Percentiles rank a stretch among this genome's conserved stretches.
These are phyloP conservation scores for Aspergillus nidulans DNA, from an alignment of 495 filamentous ascomycete genomes.

Conservation along the genomic window DNA sequence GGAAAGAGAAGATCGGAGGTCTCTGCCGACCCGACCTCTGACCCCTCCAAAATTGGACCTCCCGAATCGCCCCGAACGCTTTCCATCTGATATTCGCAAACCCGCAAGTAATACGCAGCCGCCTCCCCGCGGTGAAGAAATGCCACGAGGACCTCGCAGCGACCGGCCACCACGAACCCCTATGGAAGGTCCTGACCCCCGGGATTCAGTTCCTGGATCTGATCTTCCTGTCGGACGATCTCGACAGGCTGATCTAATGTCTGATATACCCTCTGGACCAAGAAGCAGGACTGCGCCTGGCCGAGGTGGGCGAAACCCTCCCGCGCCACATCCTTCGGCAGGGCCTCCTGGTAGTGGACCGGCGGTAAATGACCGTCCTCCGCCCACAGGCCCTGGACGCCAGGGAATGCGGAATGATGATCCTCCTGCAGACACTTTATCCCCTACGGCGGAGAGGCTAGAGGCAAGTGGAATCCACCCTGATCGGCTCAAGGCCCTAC, in stretches of 20 bases:
- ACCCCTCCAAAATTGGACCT: constrained; percentile 32
- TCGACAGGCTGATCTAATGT: constrained; percentile 47
- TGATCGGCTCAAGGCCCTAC: constrained; percentile 40
- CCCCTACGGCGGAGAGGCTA: constrained; percentile 22
- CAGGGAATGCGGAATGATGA: constrained; percentile 30
- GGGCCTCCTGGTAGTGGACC: constrained; percentile 22
- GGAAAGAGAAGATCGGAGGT: constrained; percentile 37
- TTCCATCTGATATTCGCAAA: constrained; percentile 33
- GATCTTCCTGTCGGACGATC: constrained; percentile 56
- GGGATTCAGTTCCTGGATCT: constrained; percentile 22
- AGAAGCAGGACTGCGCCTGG: constrained; percentile 41
- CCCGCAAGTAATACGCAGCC: constrained; percentile 20
- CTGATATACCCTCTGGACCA: constrained; percentile 69
- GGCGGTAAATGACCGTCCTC: constrained; percentile 28
- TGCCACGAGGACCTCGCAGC: constrained; percentile 38
- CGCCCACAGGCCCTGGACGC: constrained; percentile 36
- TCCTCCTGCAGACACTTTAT: constrained; percentile 18
- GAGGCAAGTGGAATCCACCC: constrained; percentile 45
- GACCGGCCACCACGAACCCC: constrained; percentile 25
- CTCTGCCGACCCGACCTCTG: constrained; percentile 21
- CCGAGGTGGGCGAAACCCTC: constrained; percentile 32
- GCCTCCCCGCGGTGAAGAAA: constrained; percentile 29
- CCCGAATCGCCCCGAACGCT: constrained; percentile 36
- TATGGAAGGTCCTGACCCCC: constrained; percentile 24
- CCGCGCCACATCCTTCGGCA: constrained; percentile 22